phyloP scores from a whole-genome alignment of 2,329 filamentous ascomycete species.

The Colletotrichum somersetense region DNA sequence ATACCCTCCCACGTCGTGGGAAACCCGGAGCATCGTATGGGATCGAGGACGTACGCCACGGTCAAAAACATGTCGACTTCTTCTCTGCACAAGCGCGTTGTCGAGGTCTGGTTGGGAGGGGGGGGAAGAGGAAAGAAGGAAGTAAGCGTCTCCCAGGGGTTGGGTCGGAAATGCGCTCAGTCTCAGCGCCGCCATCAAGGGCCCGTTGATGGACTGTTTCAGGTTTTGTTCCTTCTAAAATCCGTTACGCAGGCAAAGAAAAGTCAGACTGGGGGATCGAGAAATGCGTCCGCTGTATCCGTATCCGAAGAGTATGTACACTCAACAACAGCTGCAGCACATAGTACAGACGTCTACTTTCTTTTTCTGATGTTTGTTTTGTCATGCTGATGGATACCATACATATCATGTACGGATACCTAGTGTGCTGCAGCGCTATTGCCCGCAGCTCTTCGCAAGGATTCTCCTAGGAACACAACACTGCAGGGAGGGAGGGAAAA shows the following conservation, averaged over 20 bases:
- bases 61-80: neutral
- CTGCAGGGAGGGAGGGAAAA: constrained; percentile 2
- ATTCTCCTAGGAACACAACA: neutral
- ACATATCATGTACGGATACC: neutral
- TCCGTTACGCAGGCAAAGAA: constrained; percentile 1
- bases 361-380: neutral
- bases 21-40: neutral
- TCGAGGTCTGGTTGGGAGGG: too few relatives aligned
- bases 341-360: neutral
- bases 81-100: neutral
- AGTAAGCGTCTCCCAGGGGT: neutral
- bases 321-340: neutral
- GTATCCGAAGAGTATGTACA: too few relatives aligned
- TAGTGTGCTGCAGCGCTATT: neutral
- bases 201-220: constrained; percentile 29
- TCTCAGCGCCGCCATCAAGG: constrained; percentile 17
- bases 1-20: neutral
- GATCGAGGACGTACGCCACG: neutral
- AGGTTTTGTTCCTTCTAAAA: constrained; percentile 35
- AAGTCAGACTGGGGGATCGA: neutral
- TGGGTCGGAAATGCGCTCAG: constrained; percentile 22
- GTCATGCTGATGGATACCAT: neutral
- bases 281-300: neutral
- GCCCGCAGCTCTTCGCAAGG: neutral
- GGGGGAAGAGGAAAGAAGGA: constrained; percentile 10